Conservation (phyloP, 192 early-diverging fungal genomes). For the Backusella tuberculispora region DNA sequence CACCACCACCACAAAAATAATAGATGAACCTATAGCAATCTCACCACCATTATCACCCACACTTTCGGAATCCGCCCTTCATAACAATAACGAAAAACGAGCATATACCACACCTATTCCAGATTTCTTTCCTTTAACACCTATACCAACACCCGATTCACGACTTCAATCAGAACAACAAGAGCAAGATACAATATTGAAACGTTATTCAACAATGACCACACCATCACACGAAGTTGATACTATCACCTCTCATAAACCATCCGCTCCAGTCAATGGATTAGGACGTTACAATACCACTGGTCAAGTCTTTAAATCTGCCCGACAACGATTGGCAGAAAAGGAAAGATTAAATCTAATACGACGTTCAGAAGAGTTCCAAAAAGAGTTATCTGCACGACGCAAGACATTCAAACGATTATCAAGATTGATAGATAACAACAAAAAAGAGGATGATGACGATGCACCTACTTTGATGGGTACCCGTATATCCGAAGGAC, state of each 20-base stretch:
- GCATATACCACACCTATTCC: neutral
- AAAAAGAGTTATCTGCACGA: slow-evolving; percentile 31
- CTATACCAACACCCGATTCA: neutral
- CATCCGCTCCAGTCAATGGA: neutral
- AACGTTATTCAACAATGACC: neutral
- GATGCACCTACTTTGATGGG: slow-evolving; percentile 62
- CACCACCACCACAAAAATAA: neutral
- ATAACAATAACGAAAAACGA: neutral
- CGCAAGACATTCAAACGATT: slow-evolving; percentile 29
- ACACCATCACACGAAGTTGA: too few relatives aligned
- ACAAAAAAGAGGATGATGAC: slow-evolving; percentile 14
- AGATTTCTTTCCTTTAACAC: neutral
- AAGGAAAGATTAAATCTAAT: slow-evolving; percentile 13
- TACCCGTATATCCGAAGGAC: slow-evolving; percentile 88
- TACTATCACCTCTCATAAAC: neutral
- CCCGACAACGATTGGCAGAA: neutral
- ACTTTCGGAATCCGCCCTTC: too few relatives aligned
- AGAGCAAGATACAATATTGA: neutral
- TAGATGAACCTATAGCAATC: neutral
- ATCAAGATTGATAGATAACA: slow-evolving; percentile 9
- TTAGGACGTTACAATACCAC: slow-evolving; percentile 29
- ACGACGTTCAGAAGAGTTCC: slow-evolving; percentile 28
- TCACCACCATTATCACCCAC: neutral
- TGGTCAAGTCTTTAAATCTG: slow-evolving; percentile 19
- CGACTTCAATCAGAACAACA: neutral